phyloP scores from a whole-genome alignment of 106 monocot species.

The Iris macrosiphon region DNA sequence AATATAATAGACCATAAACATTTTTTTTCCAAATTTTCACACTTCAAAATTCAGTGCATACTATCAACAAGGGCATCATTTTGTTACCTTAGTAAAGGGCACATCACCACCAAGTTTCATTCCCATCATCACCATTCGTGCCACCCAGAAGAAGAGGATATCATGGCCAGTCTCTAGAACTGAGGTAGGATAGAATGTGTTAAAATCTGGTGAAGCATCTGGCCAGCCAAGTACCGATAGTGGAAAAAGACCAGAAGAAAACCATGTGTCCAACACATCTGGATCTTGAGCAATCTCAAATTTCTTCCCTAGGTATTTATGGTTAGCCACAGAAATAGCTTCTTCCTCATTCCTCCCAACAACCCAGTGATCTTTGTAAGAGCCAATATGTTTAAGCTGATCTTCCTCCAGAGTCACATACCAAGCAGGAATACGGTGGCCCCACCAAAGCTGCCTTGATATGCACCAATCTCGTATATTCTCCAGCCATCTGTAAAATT shows the following conservation, averaged over 20 bases:
- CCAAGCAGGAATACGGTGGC: slow-evolving; percentile 97
- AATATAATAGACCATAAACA: background rate
- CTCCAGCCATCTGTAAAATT: slow-evolving; percentile 65
- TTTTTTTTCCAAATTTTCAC: too few relatives aligned
- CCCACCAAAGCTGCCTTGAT: slow-evolving; percentile 99
- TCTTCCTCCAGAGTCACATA: slow-evolving; percentile 84
- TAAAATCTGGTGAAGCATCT: slow-evolving; percentile 68
- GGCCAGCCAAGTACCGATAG: slow-evolving; percentile 96
- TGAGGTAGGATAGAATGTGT: slow-evolving; percentile 86
- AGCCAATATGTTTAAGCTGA: slow-evolving; percentile 52
- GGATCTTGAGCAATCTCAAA: slow-evolving; percentile 70
- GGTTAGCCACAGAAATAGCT: slow-evolving; percentile 50
- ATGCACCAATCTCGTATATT: slow-evolving; percentile 99
- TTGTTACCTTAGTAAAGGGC: slow-evolving; percentile 89
- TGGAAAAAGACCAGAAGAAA: slow-evolving; percentile 93
- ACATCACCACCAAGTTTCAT: slow-evolving; percentile 97
- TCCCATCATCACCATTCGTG: slow-evolving; percentile 99
- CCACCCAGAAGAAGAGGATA: slow-evolving; percentile 99
- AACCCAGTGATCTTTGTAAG: slow-evolving; percentile 83
- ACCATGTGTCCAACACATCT: slow-evolving; percentile 98
- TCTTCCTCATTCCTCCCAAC: slow-evolving; percentile 79
- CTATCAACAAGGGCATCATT: background rate
- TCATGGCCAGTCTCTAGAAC: slow-evolving; percentile 97
- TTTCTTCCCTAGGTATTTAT: slow-evolving; percentile 51
- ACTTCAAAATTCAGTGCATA: background rate